A percentile compares a stretch with the other conserved stretches of the same genome.
Conservation (phyloP, 208 protist species). For the Leishmania mexicana region DNA sequence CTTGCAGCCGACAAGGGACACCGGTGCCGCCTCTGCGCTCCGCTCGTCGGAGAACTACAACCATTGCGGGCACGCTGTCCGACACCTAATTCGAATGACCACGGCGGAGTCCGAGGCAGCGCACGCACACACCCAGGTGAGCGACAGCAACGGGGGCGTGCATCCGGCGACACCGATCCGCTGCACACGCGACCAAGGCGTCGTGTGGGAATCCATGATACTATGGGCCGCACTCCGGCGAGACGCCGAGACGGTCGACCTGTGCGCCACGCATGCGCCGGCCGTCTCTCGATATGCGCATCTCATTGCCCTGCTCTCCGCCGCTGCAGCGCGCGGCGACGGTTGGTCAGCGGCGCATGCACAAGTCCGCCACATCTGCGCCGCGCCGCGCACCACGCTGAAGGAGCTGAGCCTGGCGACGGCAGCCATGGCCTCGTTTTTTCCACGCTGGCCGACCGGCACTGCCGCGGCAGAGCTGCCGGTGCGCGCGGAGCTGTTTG, state of each 20-base stretch:
- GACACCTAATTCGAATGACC: conserved; percentile 10
- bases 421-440: conserved; percentile 23
- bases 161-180: not conserved
- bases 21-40: conserved; percentile 11
- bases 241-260: conserved; percentile 21
- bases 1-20: conserved; percentile 16
- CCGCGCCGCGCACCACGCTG: conserved; percentile 15
- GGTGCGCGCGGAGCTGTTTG: conserved; percentile 11
- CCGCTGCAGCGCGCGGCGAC: conserved; percentile 7
- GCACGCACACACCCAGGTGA: not conserved
- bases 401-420: conserved; percentile 44
- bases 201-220: conserved; percentile 37
- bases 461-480: not conserved
- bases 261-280: conserved; percentile 34
- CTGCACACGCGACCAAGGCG: conserved; percentile 23
- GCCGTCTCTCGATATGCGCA: conserved; percentile 37
- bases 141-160: not conserved
- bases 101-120: not conserved
- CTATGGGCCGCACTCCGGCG: conserved; percentile 38
- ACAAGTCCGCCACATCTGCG: conserved; percentile 19
- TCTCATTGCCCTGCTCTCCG: conserved; percentile 33
- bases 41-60: conserved; percentile 17
- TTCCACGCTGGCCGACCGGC: not conserved
- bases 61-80: conserved; percentile 22
- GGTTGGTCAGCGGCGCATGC: conserved; percentile 2